Percentiles rank a stretch among this genome's conserved stretches.
phyloP scores from a whole-genome alignment of 345 rosid species.

The Noccaea caerulescens region DNA sequence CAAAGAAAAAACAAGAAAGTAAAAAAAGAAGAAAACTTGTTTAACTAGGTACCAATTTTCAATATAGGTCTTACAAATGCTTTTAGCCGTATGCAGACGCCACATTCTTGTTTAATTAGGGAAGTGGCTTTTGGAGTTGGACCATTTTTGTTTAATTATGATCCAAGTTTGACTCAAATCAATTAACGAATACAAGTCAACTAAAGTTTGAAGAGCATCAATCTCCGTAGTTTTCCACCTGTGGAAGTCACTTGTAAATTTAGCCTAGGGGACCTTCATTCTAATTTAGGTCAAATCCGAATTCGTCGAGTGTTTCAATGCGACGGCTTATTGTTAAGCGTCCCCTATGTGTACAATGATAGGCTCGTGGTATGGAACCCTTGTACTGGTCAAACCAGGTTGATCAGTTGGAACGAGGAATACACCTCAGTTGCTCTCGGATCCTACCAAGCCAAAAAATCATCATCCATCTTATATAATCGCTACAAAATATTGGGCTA shows the following conservation, averaged over 20 bases:
- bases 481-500: constrained; percentile 5
- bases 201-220: background rate
- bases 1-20: no score
- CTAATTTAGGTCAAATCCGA: background rate
- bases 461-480: background rate
- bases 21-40: no score
- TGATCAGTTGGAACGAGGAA: background rate
- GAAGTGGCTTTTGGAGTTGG: no score
- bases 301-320: background rate
- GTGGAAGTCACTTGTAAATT: background rate
- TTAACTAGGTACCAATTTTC: no score
- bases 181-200: no score
- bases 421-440: background rate
- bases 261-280: background rate
- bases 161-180: no score
- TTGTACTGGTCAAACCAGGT: constrained; percentile 7
- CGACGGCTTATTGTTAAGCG: constrained; percentile 4
- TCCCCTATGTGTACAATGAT: background rate
- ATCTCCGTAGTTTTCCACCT: background rate
- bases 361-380: constrained; percentile 6
- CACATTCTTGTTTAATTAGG: no score
- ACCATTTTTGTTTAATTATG: no score
- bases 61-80: no score
- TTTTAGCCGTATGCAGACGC: no score
- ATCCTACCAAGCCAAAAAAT: constrained; percentile 1